Base-by-base conservation (phyloP, 169 alveolate species). In the Plasmodium coatneyi region DNA sequence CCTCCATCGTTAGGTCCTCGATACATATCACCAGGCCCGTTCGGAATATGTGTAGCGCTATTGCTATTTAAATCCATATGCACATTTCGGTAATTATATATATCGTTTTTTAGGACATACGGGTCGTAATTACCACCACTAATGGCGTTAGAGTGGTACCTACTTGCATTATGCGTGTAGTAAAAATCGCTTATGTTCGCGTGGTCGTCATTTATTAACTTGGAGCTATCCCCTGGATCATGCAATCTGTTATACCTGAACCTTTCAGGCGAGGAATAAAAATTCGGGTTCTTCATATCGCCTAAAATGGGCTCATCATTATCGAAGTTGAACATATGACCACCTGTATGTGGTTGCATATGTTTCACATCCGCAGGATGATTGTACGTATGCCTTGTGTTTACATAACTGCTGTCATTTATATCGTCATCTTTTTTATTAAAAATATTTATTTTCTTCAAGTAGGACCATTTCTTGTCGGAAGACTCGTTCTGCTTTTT, bases 391-490 rank as follows among this genome's bases (percentile, higher is more conserved):
- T 78, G n/a, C 32, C 72, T 87, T 46, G 25, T 39, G 49, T 39
- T 54, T 12, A 52, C 36, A 54, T 34, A 32, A 22, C 12, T 10
- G 19, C 70, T 60, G 43, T 87, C 66, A 32, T 46, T 54, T 25
- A 49, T n/a, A 22, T 41, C 39, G 25, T 84, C 84, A 56, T 84
- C 87, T 36, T 76, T 87, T 87, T 49, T 41, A 43, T 41, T 79
- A 79, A 79, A 78, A 54, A 87, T 56, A 22, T 87, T 87, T 79
- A 87, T 54, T 56, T 87, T 87, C 52, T 78, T 87, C 46, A 87
- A 71, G 71, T 87, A 87, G 34, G 86, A 52, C 93, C 93, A 87
- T 19, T 78, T 87, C 32, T 79, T 87, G n/a, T 79, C 87, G 9
- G 80, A n/a, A n/a, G n/a, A 52, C 70, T 76, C 93, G 25, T 22